Percentiles rank a stretch among this genome's conserved stretches.
Evolutionary conservation across 768 basidiomycete species (phyloP).

Genomic region (Termitomyces sp.): DNA sequence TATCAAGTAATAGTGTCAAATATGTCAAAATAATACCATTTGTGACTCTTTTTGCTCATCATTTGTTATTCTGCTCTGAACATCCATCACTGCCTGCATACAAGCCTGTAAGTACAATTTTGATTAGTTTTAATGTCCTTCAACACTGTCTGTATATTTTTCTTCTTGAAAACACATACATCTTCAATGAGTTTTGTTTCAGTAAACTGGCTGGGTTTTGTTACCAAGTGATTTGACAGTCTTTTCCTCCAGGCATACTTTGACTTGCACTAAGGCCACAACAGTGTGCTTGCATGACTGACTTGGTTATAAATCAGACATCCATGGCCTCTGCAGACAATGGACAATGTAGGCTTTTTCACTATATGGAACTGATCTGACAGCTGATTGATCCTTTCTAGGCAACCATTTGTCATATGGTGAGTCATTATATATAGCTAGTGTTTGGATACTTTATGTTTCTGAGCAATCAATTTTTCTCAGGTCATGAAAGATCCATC

Average conservation of each 20-base stretch:
- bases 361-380: background rate
- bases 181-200: background rate
- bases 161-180: background rate
- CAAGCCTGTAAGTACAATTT: background rate
- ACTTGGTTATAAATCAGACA: background rate
- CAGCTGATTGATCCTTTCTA: background rate
- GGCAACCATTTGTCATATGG: background rate
- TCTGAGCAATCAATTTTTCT: background rate
- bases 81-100: background rate
- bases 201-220: background rate
- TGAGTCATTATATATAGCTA: background rate
- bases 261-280: background rate
- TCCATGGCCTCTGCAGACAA: background rate
- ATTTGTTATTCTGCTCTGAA: background rate
- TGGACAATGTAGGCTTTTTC: background rate
- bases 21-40: background rate
- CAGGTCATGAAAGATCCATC: background rate
- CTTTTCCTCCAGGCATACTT: background rate
- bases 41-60: no score
- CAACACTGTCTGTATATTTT: background rate
- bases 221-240: background rate
- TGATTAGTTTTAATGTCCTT: background rate
- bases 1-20: background rate
- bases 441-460: background rate
- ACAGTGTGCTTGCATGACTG: background rate